phyloP scores from a whole-genome alignment of 1,139 yeast species.

The Candida tunisiensis region DNA sequence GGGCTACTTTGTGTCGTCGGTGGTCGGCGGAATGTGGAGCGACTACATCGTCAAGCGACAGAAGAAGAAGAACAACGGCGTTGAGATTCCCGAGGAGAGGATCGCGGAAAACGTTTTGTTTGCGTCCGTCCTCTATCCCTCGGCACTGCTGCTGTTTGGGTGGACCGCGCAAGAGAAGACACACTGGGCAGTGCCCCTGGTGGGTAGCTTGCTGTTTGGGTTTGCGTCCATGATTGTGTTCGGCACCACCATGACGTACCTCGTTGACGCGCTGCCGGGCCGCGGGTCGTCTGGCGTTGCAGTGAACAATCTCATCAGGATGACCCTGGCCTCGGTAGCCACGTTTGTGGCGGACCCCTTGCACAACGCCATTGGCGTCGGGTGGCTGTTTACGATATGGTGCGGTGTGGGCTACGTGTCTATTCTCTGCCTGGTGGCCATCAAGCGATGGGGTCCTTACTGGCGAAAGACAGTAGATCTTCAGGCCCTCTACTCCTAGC shows the following conservation, averaged over 20 bases:
- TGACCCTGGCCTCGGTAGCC: conserved; percentile 57
- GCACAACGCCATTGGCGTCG: conserved; percentile 42
- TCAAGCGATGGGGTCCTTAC: conserved; percentile 40
- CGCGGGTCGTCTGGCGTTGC: conserved; percentile 86
- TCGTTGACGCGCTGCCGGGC: conserved; percentile 77
- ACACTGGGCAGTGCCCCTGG: conserved; percentile 58
- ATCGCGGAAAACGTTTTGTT: conserved; percentile 56
- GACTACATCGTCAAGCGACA: conserved; percentile 42
- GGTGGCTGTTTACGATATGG: conserved; percentile 51
- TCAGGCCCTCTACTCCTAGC: conserved; percentile 27
- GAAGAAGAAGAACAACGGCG: conserved; percentile 42
- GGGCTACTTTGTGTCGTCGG: conserved; percentile 55
- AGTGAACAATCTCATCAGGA: conserved; percentile 57
- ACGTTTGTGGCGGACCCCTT: conserved; percentile 63
- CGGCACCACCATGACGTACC: conserved; percentile 65
- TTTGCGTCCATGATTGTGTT: conserved; percentile 73
- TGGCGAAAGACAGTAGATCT: conserved; percentile 56
- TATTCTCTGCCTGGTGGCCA: conserved; percentile 26
- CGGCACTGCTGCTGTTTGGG: conserved; percentile 58
- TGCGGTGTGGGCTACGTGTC: conserved; percentile 31
- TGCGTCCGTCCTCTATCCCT: conserved; percentile 46
- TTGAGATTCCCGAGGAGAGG: conserved; percentile 59
- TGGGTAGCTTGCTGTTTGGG: conserved; percentile 73
- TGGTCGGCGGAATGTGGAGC: conserved; percentile 68
- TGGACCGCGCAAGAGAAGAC: conserved; percentile 57